Percentiles rank a stretch among this genome's conserved stretches.
Conservation (phyloP, 805 yeast genomes). For the Candida qinlingensis region DNA sequence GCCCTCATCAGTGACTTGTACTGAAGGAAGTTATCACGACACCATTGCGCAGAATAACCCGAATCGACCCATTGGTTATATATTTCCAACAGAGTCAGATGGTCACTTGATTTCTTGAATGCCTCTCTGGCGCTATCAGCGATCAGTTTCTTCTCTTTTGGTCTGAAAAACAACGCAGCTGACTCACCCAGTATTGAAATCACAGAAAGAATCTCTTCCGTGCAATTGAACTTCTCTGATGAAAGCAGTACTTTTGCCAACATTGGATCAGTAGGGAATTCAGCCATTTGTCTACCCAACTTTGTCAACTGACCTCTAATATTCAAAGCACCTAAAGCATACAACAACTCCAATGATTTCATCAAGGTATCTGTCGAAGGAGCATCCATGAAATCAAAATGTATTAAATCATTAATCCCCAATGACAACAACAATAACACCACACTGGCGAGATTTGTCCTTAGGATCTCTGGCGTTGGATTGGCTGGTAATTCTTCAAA, state of each 20-base stretch:
- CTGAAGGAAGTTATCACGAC: conserved; percentile 77
- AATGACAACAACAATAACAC: conserved; percentile 72
- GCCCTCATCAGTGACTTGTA: conserved; percentile 66
- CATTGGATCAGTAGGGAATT: conserved; percentile 89
- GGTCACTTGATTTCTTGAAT: conserved; percentile 64
- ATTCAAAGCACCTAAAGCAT: conserved; percentile 81
- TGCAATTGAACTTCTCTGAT: conserved; percentile 56
- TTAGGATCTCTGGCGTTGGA: conserved; percentile 87
- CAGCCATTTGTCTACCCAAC: conserved; percentile 81
- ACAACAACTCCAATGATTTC: conserved; percentile 74
- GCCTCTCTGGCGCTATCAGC: conserved; percentile 60
- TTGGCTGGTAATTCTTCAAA: conserved; percentile 69
- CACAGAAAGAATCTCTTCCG: conserved; percentile 64
- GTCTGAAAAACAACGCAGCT: conserved; percentile 62
- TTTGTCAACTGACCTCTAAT: conserved; percentile 72
- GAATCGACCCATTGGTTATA: conserved; percentile 72
- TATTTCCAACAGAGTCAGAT: conserved; percentile 64
- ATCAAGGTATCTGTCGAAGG: conserved; percentile 73
- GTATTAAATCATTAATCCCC: conserved; percentile 77
- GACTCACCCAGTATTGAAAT: conserved; percentile 83
- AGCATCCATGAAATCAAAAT: conserved; percentile 87
- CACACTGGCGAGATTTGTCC: conserved; percentile 75
- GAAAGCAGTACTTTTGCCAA: conserved; percentile 69
- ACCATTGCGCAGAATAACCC: conserved; percentile 74
- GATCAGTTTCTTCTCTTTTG: conserved; percentile 57